Percentiles rank a stretch among this genome's conserved stretches.
Conservation (phyloP, 2,329 filamentous ascomycete species). For the Ophiocordyceps sinensis region DNA sequence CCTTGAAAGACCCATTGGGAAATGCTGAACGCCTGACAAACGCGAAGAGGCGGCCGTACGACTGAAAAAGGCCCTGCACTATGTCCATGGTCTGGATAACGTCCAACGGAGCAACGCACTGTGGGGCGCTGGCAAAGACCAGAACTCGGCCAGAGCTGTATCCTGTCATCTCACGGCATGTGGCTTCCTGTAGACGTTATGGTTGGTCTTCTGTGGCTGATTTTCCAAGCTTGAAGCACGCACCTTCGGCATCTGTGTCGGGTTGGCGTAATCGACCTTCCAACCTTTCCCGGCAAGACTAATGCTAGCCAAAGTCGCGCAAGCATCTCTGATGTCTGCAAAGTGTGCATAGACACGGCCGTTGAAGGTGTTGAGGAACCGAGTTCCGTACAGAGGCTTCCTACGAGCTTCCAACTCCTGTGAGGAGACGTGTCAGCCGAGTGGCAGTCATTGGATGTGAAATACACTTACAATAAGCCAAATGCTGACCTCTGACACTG, state of each 20-base stretch:
- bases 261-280: slow-evolving; percentile 15
- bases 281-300: slow-evolving; percentile 29
- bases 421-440: background rate
- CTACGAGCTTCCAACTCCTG: slow-evolving; percentile 25
- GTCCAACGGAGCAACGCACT: slow-evolving; percentile 6
- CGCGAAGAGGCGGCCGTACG: slow-evolving; percentile 37
- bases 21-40: slow-evolving; percentile 27
- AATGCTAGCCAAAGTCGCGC: slow-evolving; percentile 31
- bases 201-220: too few species aligned
- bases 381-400: slow-evolving; percentile 20
- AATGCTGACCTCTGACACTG: slow-evolving; percentile 22
- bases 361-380: slow-evolving; percentile 18
- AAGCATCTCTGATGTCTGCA: slow-evolving; percentile 45
- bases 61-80: slow-evolving; percentile 21
- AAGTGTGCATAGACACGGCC: slow-evolving; percentile 40
- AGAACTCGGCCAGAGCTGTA: slow-evolving; percentile 13
- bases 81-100: slow-evolving; percentile 21
- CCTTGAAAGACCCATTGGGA: slow-evolving; percentile 28
- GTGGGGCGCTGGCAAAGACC: slow-evolving; percentile 10
- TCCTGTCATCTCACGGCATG: background rate
- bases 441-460: too few species aligned
- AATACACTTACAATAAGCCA: slow-evolving; percentile 28
- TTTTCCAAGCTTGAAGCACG: background rate
- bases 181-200: background rate
- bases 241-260: background rate